Evolutionary conservation across 306 rosid species (phyloP), one percentile per base, ranked within the genome.

Genomic region (Vigna unguiculata): DNA sequence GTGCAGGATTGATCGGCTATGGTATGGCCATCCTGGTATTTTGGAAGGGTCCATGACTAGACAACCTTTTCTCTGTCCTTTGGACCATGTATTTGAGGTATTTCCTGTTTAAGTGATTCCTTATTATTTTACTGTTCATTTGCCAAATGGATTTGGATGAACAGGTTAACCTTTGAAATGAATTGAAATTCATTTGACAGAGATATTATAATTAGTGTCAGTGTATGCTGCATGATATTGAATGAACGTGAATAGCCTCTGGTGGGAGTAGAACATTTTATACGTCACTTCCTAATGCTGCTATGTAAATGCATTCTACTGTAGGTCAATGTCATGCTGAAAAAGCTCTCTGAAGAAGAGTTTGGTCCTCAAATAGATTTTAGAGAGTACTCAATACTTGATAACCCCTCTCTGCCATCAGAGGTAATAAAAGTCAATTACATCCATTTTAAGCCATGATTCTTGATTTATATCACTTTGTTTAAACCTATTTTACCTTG

Each of bases 1-100:
- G 99, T 95, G 99, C 89, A 91, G 97, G 84, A 83, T 92, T 74
- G 99, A 95, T 83, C 84, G 96, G 86, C 88, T 95, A 15, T 95
- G 97, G 99, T 95, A 88, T 88, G 79, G 88, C 46, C 99, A 95
- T 85, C 97, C 97, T 53, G 99, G 99, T 60, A 68, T 89, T 77
- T 85, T 95, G 74, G 88, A 85, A 78, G 99, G 99, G 25, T 84
- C 99, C 61, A 51, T 95, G 88, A 90, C 99, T 79, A 86, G 92
- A 80, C 99, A 92, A 76, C 99, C 97, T 63, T 95, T 95, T 75
- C 73, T 88, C 71, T 95, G 97, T 77, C 99, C 99, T 71, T 83
- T 95, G 71, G 99, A 95, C 65, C 97, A 95, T 81, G 97, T 92
- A 57, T 95, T 95, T 83, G 97, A 95, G 99, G 99, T 95, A 90